A percentile compares a stretch with the other conserved stretches of the same genome.
phyloP scores from a whole-genome alignment of 495 filamentous ascomycete species.

The Hypoxylon fuscum region DNA sequence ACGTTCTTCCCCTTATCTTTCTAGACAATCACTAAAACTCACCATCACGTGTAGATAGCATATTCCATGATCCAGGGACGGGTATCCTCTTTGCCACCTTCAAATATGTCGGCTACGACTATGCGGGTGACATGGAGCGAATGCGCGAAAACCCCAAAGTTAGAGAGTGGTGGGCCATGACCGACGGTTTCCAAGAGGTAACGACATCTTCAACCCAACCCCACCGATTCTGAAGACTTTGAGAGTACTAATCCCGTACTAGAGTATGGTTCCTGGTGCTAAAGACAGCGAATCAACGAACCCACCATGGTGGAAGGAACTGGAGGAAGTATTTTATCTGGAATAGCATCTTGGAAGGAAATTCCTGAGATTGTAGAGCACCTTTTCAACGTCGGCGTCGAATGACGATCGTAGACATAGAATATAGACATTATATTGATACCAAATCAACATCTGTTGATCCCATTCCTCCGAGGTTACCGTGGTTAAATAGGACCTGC shows the following conservation, averaged over 20 bases:
- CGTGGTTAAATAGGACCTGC: no score
- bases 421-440: constrained; percentile 2
- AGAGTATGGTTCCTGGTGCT: constrained; percentile 67
- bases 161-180: constrained; percentile 81
- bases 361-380: not conserved
- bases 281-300: constrained; percentile 66
- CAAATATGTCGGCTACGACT: constrained; percentile 77
- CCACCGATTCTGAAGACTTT: not conserved
- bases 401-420: not conserved
- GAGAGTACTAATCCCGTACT: not conserved
- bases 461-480: not conserved
- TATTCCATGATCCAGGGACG: constrained; percentile 70
- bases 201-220: not conserved
- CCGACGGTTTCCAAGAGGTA: constrained; percentile 73
- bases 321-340: constrained; percentile 76
- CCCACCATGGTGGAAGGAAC: constrained; percentile 74
- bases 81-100: constrained; percentile 75
- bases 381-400: not conserved
- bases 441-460: not conserved
- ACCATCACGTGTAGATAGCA: constrained; percentile 64
- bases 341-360: constrained; percentile 4
- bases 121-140: constrained; percentile 72
- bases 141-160: constrained; percentile 76
- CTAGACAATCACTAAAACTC: constrained; percentile 1
- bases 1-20: constrained; percentile 32